Base-by-base conservation (phyloP, 768 basidiomycete genomes). In the Heimioporus sp. region DNA sequence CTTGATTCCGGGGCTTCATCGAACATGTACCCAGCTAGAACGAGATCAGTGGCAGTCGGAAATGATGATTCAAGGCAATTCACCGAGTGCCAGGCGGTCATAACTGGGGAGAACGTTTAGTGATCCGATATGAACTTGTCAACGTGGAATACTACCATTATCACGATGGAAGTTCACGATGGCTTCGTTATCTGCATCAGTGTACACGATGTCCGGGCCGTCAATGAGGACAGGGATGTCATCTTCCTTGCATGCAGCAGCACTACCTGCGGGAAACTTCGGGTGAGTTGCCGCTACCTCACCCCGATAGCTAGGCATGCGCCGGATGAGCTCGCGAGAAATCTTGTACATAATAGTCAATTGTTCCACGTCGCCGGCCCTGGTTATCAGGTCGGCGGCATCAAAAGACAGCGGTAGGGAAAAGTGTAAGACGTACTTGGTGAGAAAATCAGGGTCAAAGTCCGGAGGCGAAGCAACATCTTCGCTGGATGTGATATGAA, bases 11-110 rank as follows among this genome's bases (percentile, higher is more conserved):
- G 0, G 82, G 75, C 63, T 85, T 85, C 86, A 87, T 87, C 0
- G 84, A 77, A 49, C 84, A 86, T 0, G 85, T 87, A 36, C 85
- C 85, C 4, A 83, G 70, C 82, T 85, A 20, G 4, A 20, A 41
- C 1, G n/a, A 40, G 10, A 3, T 2, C 3, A 20, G 10, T 16
- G 20, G 55, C 15, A 48, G n/a, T 10, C 9, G 4, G n/a, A 24
- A 21, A 13, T 21, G 30, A 20, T 1, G 38, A n/a, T 10, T 6
- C 2, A 1, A 4, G 13, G 37, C 9, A 17, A 6, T 43, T 34
- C 9, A 51, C 50, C 38, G 50, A 21, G 41, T 53, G 49, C 10
- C 13, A 39, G 6, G 44, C 35, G 4, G 35, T 17, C 19, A 13
- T 9, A 31, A 21, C 50, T 51, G 16, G 13, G 24, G 6, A 19